Evolutionary conservation across 2,329 filamentous ascomycete species (phyloP), one percentile per base, ranked within the genome.

Genomic region (Periconia sp.): DNA sequence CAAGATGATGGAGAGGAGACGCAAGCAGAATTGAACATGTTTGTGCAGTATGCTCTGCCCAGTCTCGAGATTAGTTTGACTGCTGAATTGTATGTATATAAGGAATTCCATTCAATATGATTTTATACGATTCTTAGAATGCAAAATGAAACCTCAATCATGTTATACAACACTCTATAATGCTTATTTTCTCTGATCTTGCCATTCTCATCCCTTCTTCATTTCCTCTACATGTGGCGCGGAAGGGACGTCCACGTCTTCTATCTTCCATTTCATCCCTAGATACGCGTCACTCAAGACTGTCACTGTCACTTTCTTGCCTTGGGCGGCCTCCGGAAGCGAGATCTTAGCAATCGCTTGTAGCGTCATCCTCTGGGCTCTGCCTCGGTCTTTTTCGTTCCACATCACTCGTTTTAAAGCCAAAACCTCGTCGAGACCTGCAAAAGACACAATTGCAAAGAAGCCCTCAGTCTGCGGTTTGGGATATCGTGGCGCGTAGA

Each of bases 401-500:
- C 94, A 97, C 2, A 85, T 86, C 0, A 94, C 82, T 21, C 94
- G 79, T 78, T 96, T 97, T 50, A 99, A 77, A 3, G 88, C 92
- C 4, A 96, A 71, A 26, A 97, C 79, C 56, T 96, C 89, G 46
- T 92, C 89, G 5, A 73, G 80, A 1, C 74, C 75, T 2, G 81
- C 61, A 56, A 88, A 84, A 5, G 84, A 86, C 0, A 95, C 79
- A 16, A 97, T 65, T 11, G 94, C 82, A 69, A 99, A 97, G 81
- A 86, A 97, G 0, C 92, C 92, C 63, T 99, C 94, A 0, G 85
- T 94, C 70, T 99, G 94, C 12, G 91, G 85, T 71, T 99, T 99
- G 1, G 92, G 92, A 72, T 95, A 97, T 16, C 82, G 81, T 3
- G 95, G 92, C 0, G 94, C 90, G 59, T 86, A 96, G 64, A 96